A percentile compares a stretch with the other conserved stretches of the same genome.
phyloP scores from a whole-genome alignment of 148 eudicot genomes.

The Cornus florida region DNA sequence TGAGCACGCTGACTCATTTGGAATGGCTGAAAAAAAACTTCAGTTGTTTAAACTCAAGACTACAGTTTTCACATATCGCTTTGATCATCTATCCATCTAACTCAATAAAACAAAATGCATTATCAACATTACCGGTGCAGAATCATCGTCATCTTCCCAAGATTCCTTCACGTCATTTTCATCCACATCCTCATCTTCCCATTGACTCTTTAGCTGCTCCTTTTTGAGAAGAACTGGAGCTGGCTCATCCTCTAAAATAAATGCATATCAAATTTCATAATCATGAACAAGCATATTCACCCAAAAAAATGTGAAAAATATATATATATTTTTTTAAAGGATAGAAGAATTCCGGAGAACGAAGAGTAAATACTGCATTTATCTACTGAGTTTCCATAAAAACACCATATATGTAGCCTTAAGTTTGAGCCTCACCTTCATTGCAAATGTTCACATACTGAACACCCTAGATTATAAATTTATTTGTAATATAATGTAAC shows the following conservation, averaged over 20 bases:
- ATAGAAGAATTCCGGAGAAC: background rate
- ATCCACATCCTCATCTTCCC: conserved; percentile 96
- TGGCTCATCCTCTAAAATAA: conserved; percentile 63
- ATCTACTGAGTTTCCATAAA: background rate
- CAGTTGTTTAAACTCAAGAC: too few relatives aligned
- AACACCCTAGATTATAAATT: background rate
- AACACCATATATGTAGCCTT: background rate
- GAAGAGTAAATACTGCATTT: background rate
- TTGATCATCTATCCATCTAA: too few relatives aligned
- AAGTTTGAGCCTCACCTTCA: background rate
- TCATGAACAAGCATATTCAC: background rate
- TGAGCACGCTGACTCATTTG: background rate
- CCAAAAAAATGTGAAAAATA: too few relatives aligned
- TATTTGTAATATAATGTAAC: background rate
- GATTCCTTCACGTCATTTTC: conserved; percentile 84
- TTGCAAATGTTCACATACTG: background rate
- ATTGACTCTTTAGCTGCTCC: conserved; percentile 46
- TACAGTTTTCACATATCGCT: too few relatives aligned
- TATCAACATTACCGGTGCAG: conserved; percentile 54
- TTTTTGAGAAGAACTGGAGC: conserved; percentile 51
- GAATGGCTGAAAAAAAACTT: background rate
- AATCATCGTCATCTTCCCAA: conserved; percentile 98
- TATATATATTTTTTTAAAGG: too few relatives aligned
- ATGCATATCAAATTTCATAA: background rate
- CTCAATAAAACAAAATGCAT: background rate